Conservation (phyloP, 2,329 filamentous ascomycete species). For the Sphaerulina vaccinii region DNA sequence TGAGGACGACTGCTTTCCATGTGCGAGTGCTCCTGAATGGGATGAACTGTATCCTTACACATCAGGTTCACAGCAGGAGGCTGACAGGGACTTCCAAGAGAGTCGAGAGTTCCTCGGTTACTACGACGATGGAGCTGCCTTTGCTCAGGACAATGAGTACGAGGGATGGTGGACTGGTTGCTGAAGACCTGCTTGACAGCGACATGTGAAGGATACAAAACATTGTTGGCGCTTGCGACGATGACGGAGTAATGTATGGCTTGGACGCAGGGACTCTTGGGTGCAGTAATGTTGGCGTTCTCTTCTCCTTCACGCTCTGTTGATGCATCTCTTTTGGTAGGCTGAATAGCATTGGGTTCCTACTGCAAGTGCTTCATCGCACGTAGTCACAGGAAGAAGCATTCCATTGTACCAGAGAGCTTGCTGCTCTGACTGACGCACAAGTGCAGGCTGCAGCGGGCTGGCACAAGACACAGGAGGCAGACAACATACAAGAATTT, state of each 20-base stretch:
- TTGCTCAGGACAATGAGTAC: neutral
- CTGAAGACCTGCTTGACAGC: neutral
- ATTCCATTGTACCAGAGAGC: too few relatives aligned
- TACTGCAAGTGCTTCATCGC: too few relatives aligned
- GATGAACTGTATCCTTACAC: conserved; percentile 13
- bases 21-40: conserved; percentile 8
- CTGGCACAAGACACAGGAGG: too few relatives aligned
- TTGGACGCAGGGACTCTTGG: neutral
- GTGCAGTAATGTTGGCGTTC: neutral
- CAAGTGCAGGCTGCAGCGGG: too few relatives aligned
- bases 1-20: conserved; percentile 8
- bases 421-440: too few relatives aligned
- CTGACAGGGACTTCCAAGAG: conserved; percentile 2
- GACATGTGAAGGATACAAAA: neutral
- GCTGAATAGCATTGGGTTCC: neutral
- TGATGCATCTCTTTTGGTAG: neutral
- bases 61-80: conserved; percentile 1
- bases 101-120: conserved; percentile 14
- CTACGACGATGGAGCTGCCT: conserved; percentile 17
- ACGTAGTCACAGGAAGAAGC: too few relatives aligned
- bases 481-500: too few relatives aligned
- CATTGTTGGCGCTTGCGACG: neutral
- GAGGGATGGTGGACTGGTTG: neutral
- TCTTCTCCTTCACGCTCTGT: neutral
- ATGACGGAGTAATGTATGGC: neutral